Evolutionary conservation across 768 basidiomycete species (phyloP).

Genomic region (Boletus sp.): DNA sequence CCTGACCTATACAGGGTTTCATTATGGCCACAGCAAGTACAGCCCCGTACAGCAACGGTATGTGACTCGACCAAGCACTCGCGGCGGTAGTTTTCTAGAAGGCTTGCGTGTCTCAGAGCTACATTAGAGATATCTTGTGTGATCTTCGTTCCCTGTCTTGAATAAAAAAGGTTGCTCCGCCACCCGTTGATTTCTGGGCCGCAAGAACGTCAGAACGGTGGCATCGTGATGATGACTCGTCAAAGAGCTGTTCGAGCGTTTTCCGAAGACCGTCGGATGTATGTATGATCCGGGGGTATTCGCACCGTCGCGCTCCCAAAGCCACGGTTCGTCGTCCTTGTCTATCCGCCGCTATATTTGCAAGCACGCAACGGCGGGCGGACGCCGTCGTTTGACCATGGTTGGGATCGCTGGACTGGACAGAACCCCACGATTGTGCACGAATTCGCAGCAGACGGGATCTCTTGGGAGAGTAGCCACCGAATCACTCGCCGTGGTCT

Average conservation of each 20-base stretch:
- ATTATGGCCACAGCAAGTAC: constrained; percentile 13
- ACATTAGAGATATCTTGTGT: background rate
- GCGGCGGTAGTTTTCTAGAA: background rate
- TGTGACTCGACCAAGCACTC: background rate
- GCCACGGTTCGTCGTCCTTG: background rate
- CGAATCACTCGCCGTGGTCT: too few relatives aligned
- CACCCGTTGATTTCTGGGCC: background rate
- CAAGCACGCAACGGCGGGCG: background rate
- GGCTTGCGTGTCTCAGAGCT: background rate
- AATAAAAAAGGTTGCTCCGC: background rate
- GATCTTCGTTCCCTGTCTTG: constrained; percentile 6
- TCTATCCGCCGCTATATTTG: background rate
- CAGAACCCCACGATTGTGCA: background rate
- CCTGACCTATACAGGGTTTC: constrained; percentile 11
- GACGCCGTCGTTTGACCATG: background rate
- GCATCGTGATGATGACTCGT: background rate
- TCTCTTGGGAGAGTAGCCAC: background rate
- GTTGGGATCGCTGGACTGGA: background rate
- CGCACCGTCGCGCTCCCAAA: background rate
- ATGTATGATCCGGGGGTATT: background rate
- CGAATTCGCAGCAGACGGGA: background rate
- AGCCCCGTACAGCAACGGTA: constrained; percentile 19
- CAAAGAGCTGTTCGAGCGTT: background rate
- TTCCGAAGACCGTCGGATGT: background rate
- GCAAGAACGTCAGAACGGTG: background rate